A percentile compares a stretch with the other conserved stretches of the same genome.
phyloP scores from a whole-genome alignment of 2,329 filamentous ascomycete species.

The Aspergillus quadricinctus region DNA sequence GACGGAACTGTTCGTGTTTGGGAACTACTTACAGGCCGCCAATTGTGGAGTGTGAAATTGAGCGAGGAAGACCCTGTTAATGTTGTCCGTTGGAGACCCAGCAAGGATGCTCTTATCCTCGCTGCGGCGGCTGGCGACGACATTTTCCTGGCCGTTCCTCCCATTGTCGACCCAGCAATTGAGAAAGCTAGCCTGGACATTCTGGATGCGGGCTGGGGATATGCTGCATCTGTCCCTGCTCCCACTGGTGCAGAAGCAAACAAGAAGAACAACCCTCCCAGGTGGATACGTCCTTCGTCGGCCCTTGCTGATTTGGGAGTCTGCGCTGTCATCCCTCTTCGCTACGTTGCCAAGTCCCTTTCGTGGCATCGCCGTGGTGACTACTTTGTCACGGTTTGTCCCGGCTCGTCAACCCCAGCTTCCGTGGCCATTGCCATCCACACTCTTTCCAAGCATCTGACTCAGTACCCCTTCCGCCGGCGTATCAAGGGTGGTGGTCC shows the following conservation, averaged over 20 bases:
- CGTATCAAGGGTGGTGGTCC: constrained; percentile 65
- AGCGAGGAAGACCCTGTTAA: constrained; percentile 76
- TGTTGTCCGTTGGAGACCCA: constrained; percentile 83
- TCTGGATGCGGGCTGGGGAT: constrained; percentile 87
- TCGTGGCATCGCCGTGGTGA: constrained; percentile 93
- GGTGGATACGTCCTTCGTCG: constrained; percentile 75
- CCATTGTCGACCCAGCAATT: constrained; percentile 65
- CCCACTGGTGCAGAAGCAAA: constrained; percentile 48
- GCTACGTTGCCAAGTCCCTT: constrained; percentile 77
- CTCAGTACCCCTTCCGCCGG: constrained; percentile 86
- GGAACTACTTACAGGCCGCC: constrained; percentile 79
- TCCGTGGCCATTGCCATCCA: constrained; percentile 79
- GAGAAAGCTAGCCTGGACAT: constrained; percentile 71
- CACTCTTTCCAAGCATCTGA: constrained; percentile 89
- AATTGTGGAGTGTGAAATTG: constrained; percentile 79
- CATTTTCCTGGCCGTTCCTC: constrained; percentile 77
- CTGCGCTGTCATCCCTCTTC: constrained; percentile 73
- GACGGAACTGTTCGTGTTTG: constrained; percentile 90
- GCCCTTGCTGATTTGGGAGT: constrained; percentile 71
- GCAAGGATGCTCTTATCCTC: constrained; percentile 72
- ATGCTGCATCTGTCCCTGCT: constrained; percentile 61
- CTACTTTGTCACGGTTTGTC: constrained; percentile 89
- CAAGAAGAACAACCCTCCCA: constrained; percentile 71
- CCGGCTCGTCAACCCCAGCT: constrained; percentile 49
- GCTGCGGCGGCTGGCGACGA: constrained; percentile 81